Base-by-base conservation (phyloP, 371 early-diverging fungal species). In the Mucor mucedo region DNA sequence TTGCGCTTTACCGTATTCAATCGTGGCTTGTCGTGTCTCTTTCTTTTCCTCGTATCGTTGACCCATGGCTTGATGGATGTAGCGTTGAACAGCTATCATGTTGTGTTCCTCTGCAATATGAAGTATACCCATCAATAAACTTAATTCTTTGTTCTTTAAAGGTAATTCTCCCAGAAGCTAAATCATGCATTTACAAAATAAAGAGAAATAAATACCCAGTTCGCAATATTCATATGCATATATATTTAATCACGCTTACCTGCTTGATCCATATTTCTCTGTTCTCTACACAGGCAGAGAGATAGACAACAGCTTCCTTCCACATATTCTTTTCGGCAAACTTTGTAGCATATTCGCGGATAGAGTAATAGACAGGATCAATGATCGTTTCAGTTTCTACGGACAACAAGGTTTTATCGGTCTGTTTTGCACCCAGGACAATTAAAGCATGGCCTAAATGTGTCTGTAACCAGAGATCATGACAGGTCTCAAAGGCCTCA, bases 261-360 rank as follows among this genome's bases (percentile, higher is more conserved):
- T 70, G 32, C 39, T 54, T 56, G 5, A 66, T 65, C 79, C 79
- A 79, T 16, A 55, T 39, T 45, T 70, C 74, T 10, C 61, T 59
- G 32, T 78, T 75, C 6, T 56, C 38, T 48, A 52, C 30, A 48
- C 79, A 79, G 11, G 55, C 35, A 32, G 21, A 59, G 6, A 73
- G 47, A 50, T 76, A 79, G 0, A 48, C 41, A 1, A 79, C 29
- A 1, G 79, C 76, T 53, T 79, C 76, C 9, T 63, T 61, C 74
- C 71, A 72, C 72, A 79, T 68, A 9, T 52, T 57, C 9, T 62
- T 56, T 21, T 69, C 55, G 4, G 66, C 68, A 29, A 79, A 58
- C 13, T 1, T 32, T 1, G 48, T 45, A 10, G 72, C 79, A 55
- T 73, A 79, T 4, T 52, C 11, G n/a, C 67, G 13, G 21, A 70